A percentile compares a stretch with the other conserved stretches of the same genome.
Conservation (phyloP, 495 filamentous ascomycete species). For the Talaromyces trachyspermus region DNA sequence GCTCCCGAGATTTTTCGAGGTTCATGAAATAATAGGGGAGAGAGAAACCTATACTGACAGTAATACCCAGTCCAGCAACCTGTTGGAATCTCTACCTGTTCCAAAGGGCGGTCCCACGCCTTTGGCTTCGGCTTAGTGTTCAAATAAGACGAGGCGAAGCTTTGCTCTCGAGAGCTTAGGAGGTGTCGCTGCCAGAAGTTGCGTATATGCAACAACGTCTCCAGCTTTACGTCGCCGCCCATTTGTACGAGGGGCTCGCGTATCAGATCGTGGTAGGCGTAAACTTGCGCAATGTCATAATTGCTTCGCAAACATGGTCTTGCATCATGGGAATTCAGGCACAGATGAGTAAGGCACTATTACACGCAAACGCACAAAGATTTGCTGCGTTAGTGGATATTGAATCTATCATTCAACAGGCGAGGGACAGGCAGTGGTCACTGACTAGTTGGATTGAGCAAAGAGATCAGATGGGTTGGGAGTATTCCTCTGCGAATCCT, state of each 20-base stretch:
- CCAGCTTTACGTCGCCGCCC: slow-evolving; percentile 10
- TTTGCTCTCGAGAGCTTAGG: slow-evolving; percentile 16
- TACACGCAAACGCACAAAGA: no score
- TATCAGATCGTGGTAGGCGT: slow-evolving; percentile 11
- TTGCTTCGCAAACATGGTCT: slow-evolving; percentile 21
- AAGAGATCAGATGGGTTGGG: slow-evolving; percentile 15
- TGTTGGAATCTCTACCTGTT: slow-evolving; percentile 6
- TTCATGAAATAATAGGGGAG: not conserved
- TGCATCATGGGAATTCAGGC: slow-evolving; percentile 17
- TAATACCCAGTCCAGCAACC: slow-evolving; percentile 30
- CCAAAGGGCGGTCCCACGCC: slow-evolving; percentile 5
- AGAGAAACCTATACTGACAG: slow-evolving; percentile 20
- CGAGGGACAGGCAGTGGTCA: not conserved
- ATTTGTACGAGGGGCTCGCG: slow-evolving; percentile 10
- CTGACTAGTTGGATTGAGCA: slow-evolving; percentile 28
- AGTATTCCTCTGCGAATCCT: slow-evolving; percentile 4
- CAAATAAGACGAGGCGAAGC: slow-evolving; percentile 19
- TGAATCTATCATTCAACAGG: not conserved
- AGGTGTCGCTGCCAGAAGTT: slow-evolving; percentile 35
- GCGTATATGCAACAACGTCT: slow-evolving; percentile 23
- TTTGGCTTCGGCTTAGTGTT: slow-evolving; percentile 16
- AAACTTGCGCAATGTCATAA: slow-evolving; percentile 25
- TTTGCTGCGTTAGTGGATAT: no score
- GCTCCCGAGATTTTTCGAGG: not conserved
- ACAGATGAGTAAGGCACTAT: slow-evolving; percentile 25